Percentiles rank a stretch among this genome's conserved stretches.
phyloP scores from a whole-genome alignment of 2,329 filamentous ascomycete genomes.

The Coniochaeta prunicola region DNA sequence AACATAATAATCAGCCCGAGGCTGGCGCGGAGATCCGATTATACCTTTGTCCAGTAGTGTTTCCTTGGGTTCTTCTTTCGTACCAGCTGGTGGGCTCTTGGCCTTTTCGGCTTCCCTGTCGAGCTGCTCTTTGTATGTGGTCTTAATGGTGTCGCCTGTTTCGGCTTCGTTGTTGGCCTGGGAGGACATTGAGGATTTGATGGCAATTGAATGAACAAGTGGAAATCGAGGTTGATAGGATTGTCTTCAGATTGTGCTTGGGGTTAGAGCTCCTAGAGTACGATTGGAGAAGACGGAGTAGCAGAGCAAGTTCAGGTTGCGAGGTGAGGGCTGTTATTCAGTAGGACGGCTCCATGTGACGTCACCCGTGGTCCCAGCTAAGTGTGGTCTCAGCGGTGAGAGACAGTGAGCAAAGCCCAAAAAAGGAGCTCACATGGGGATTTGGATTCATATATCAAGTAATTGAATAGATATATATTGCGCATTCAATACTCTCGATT shows the following conservation, averaged over 20 bases:
- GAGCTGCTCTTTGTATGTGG: constrained; percentile 34
- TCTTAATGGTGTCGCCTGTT: not conserved
- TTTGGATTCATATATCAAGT: too few species aligned
- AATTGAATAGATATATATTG: too few species aligned
- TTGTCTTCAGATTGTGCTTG: not conserved
- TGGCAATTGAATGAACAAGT: not conserved
- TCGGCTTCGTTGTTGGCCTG: constrained; percentile 7
- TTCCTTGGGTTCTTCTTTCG: constrained; percentile 11
- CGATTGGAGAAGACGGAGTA: not conserved
- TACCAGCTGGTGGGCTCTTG: constrained; percentile 5
- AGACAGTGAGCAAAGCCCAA: too few species aligned
- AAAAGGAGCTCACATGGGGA: too few species aligned
- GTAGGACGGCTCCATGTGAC: not conserved
- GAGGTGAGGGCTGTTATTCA: not conserved
- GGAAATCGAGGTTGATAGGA: not conserved
- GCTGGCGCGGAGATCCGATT: not conserved
- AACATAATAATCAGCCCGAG: not conserved
- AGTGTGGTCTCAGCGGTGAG: too few species aligned
- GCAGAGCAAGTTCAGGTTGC: not conserved
- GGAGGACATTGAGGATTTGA: not conserved
- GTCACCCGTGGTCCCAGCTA: not conserved
- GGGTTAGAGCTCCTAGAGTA: not conserved
- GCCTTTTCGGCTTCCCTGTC: constrained; percentile 28
- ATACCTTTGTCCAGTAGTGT: constrained; percentile 7
- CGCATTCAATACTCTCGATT: not conserved